Evolutionary conservation across 208 protist species (phyloP).

Genomic region (Acanthamoeba sp.): DNA sequence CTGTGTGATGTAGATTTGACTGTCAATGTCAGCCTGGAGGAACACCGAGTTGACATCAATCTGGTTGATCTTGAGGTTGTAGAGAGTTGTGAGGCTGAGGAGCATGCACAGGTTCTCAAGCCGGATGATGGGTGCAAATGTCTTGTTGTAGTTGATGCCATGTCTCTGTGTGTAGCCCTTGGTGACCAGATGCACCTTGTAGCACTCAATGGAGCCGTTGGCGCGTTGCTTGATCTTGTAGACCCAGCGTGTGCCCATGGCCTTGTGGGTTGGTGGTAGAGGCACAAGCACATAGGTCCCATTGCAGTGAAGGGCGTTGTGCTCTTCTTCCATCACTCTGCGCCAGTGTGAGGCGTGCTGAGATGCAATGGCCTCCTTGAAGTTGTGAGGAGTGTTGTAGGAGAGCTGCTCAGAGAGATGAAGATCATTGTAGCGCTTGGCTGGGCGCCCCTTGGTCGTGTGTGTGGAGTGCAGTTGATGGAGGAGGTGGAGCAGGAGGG

Average conservation of each 20-base stretch:
- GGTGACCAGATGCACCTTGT: background rate
- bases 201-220: background rate
- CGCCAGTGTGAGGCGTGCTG: background rate
- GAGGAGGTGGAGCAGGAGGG: too few relatives aligned
- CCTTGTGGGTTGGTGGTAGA: too few relatives aligned
- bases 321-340: background rate
- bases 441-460: too few relatives aligned
- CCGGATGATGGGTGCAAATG: background rate
- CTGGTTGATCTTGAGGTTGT: background rate
- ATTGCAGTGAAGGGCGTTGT: background rate
- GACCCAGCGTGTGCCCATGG: background rate
- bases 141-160: slow-evolving; percentile 9
- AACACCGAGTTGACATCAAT: slow-evolving; percentile 23
- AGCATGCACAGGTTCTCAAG: background rate
- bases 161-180: background rate
- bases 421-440: too few relatives aligned
- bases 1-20: too few relatives aligned
- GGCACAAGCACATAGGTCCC: too few relatives aligned
- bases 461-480: too few relatives aligned
- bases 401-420: too few relatives aligned
- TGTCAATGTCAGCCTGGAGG: background rate
- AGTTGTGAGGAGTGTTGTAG: too few relatives aligned
- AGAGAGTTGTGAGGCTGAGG: background rate
- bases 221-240: background rate
- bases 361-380: too few relatives aligned